Percentiles rank a stretch among this genome's conserved stretches.
phyloP scores from a whole-genome alignment of 148 eudicot genomes.

The Arbutus unedo region DNA sequence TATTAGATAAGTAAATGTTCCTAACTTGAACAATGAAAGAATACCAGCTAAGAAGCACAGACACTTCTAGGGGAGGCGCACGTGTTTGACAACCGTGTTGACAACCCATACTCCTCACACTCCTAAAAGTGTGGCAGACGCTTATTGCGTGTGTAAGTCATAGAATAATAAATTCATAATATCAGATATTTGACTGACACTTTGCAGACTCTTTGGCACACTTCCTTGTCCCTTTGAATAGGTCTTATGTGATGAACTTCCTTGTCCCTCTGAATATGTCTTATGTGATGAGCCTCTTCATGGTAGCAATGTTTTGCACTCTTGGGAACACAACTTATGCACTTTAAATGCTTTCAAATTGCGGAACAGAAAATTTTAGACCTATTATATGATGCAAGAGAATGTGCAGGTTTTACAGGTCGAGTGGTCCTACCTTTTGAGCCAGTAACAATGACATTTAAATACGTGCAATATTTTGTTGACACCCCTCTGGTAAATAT shows the following conservation, averaged over 20 bases:
- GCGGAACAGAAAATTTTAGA: neutral
- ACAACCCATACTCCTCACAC: neutral
- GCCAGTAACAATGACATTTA: constrained; percentile 27
- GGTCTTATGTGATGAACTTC: neutral
- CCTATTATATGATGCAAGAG: neutral
- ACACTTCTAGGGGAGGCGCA: neutral
- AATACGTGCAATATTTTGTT: constrained; percentile 33
- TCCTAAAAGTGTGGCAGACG: no score
- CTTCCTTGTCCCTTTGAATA: neutral
- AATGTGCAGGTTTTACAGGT: constrained; percentile 18
- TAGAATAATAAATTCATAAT: neutral
- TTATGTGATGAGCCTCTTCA: neutral
- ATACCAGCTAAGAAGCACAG: neutral
- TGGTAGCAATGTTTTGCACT: neutral
- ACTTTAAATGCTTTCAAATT: neutral
- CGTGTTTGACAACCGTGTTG: neutral
- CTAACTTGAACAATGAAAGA: neutral
- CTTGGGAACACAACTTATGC: neutral
- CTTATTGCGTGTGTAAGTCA: no score
- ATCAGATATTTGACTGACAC: neutral
- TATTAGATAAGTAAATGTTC: neutral
- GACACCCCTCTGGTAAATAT: constrained; percentile 31
- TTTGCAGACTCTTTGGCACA: neutral
- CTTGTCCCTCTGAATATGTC: neutral
- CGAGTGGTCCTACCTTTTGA: constrained; percentile 29